Conservation (phyloP, 805 yeast species). For the Sugiyamaella boreocaroliniensis region DNA sequence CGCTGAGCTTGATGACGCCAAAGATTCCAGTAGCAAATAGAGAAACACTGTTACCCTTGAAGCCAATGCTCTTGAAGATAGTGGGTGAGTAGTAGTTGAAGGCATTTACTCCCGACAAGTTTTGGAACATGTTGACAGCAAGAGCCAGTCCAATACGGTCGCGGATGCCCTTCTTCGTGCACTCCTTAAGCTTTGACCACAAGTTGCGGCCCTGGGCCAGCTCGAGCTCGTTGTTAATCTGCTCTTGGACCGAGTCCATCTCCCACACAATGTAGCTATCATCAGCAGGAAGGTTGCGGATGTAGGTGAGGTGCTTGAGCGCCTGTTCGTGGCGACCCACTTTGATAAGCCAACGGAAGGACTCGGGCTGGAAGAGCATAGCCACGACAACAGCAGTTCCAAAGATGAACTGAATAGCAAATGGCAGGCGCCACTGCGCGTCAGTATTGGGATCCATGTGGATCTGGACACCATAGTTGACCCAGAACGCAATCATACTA, state of each 20-base stretch:
- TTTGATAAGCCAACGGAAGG: conserved; percentile 6
- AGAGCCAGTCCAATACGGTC: conserved; percentile 10
- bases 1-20: conserved; percentile 38
- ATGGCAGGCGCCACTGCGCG: conserved; percentile 9
- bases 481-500: conserved; percentile 13
- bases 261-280: conserved; percentile 11
- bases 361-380: conserved; percentile 10
- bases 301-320: conserved; percentile 5
- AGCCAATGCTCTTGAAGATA: conserved; percentile 43
- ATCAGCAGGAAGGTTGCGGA: conserved; percentile 9
- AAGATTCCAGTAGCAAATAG: conserved; percentile 48
- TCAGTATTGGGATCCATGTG: conserved; percentile 7
- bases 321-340: conserved; percentile 5
- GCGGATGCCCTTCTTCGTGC: conserved; percentile 10
- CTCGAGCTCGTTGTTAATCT: conserved; percentile 8
- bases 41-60: conserved; percentile 39
- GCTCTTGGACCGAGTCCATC: conserved; percentile 11
- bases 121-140: conserved; percentile 12
- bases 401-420: conserved; percentile 6
- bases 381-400: conserved; percentile 6
- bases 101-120: conserved; percentile 13
- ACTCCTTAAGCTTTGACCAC: conserved; percentile 7
- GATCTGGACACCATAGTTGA: conserved; percentile 11
- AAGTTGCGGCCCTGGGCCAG: conserved; percentile 9
- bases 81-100: conserved; percentile 46